These are phyloP conservation scores for Datisca glomerata DNA, from an alignment of 306 rosid species.

Conservation along the genomic window DNA sequence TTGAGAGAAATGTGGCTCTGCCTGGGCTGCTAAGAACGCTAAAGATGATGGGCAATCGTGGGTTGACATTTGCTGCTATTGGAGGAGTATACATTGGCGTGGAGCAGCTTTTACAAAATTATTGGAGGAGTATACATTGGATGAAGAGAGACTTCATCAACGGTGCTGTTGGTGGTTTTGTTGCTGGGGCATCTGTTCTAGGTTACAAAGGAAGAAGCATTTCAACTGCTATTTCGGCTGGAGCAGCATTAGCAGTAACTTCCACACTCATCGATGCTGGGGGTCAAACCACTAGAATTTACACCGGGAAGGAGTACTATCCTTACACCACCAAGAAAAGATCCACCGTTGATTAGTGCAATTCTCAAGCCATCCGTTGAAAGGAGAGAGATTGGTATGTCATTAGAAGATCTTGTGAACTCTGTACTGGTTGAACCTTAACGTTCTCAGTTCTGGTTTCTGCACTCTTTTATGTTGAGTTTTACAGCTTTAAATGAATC, in stretches of 20 bases:
- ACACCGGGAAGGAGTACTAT: constrained; percentile 71
- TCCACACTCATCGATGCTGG: constrained; percentile 63
- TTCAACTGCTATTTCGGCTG: constrained; percentile 77
- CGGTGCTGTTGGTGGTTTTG: constrained; percentile 96
- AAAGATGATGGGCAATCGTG: constrained; percentile 89
- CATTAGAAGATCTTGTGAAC: too few species aligned
- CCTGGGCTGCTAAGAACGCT: constrained; percentile 87
- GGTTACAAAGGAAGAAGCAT: constrained; percentile 92
- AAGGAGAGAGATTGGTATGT: too few species aligned
- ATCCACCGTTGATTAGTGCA: constrained; percentile 19
- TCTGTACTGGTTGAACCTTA: too few species aligned
- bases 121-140: too few species aligned
- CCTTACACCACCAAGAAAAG: constrained; percentile 88
- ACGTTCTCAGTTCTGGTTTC: too few species aligned
- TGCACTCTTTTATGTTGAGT: too few species aligned
- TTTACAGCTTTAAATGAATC: too few species aligned
- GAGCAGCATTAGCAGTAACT: constrained; percentile 78
- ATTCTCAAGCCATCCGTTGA: too few species aligned
- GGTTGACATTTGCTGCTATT: constrained; percentile 89
- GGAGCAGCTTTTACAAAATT: constrained; percentile 78
- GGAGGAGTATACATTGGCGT: constrained; percentile 95
- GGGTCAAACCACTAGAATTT: constrained; percentile 77
- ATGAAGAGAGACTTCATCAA: constrained; percentile 78
- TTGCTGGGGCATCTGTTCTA: constrained; percentile 79
- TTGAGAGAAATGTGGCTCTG: constrained; percentile 89